Conservation (phyloP, 2,329 filamentous ascomycete species). For the Ampelomyces quisqualis region DNA sequence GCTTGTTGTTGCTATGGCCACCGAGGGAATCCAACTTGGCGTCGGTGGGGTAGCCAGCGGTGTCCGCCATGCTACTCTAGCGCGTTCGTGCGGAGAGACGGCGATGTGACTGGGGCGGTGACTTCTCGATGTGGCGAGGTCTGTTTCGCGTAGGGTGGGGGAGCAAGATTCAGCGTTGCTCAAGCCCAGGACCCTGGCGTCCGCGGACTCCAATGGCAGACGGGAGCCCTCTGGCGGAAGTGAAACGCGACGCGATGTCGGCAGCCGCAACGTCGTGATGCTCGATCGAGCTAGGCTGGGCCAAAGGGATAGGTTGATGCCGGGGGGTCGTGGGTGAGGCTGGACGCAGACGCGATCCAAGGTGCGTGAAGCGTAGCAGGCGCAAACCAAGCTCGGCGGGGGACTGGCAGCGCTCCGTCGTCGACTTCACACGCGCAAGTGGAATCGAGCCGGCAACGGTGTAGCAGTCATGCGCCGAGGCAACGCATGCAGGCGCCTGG, state of each 20-base stretch:
- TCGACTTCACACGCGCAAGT: constrained; percentile 29
- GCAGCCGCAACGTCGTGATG: constrained; percentile 18
- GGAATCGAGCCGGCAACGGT: constrained; percentile 15
- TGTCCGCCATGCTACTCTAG: constrained; percentile 38
- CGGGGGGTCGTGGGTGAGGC: constrained; percentile 6
- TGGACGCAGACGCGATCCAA: constrained; percentile 27
- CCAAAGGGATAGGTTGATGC: constrained; percentile 3
- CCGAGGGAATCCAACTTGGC: constrained; percentile 38
- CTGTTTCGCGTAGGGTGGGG: neutral
- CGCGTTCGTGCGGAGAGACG: constrained; percentile 4
- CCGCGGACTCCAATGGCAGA: constrained; percentile 17
- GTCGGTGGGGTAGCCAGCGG: constrained; percentile 42
- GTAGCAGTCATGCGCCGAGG: constrained; percentile 31
- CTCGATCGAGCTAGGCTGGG: neutral
- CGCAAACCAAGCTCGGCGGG: constrained; percentile 24
- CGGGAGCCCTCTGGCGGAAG: constrained; percentile 15
- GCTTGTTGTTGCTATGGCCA: constrained; percentile 46
- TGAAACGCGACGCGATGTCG: constrained; percentile 20
- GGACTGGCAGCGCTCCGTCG: constrained; percentile 24
- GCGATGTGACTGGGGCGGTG: too few species aligned
- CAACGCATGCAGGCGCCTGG: constrained; percentile 30
- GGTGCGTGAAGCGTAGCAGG: constrained; percentile 18
- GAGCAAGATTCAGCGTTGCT: constrained; percentile 2
- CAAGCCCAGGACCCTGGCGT: constrained; percentile 1
- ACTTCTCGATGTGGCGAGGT: constrained; percentile 12